phyloP scores from a whole-genome alignment of 2,329 filamentous ascomycete genomes.

The Ascochyta rabiei region DNA sequence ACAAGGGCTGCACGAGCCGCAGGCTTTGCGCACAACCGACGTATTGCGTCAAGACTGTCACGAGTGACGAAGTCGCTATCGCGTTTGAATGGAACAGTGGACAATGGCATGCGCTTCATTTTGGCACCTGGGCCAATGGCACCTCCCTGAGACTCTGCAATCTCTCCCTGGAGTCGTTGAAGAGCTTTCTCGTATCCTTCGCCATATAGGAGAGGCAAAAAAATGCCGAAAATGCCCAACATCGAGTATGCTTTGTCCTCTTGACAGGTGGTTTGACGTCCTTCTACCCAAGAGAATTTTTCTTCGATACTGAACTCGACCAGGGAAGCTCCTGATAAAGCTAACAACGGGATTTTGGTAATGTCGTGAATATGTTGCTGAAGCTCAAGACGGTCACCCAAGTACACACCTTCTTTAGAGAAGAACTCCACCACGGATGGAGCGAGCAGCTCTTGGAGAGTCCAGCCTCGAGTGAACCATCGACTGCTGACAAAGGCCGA shows the following conservation, averaged over 20 bases:
- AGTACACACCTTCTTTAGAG: conserved; percentile 5
- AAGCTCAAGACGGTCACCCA: conserved; percentile 16
- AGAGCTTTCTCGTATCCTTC: conserved; percentile 5
- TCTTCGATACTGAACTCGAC: conserved; percentile 18
- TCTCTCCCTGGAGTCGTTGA: background rate
- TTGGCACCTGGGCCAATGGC: background rate
- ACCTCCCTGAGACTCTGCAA: conserved; percentile 21
- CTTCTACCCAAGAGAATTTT: conserved; percentile 27
- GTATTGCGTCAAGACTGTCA: conserved; percentile 3
- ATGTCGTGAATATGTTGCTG: conserved; percentile 13
- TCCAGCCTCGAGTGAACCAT: conserved; percentile 30
- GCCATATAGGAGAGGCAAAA: conserved; percentile 5
- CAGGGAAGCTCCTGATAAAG: conserved; percentile 4
- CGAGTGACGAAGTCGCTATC: conserved; percentile 35
- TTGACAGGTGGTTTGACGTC: conserved; percentile 28
- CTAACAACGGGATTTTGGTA: conserved; percentile 14
- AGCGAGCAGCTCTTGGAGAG: conserved; percentile 26
- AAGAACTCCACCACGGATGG: conserved; percentile 20
- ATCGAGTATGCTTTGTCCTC: conserved; percentile 26
- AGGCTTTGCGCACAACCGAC: background rate
- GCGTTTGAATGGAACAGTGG: conserved; percentile 16
- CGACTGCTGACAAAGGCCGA: conserved; percentile 13
- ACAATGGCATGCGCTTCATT: background rate
- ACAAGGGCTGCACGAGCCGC: conserved; percentile 20
- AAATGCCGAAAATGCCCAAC: conserved; percentile 20